Base-by-base conservation (phyloP, 140 eudicot species). In the Erigeron philadelphicus region DNA sequence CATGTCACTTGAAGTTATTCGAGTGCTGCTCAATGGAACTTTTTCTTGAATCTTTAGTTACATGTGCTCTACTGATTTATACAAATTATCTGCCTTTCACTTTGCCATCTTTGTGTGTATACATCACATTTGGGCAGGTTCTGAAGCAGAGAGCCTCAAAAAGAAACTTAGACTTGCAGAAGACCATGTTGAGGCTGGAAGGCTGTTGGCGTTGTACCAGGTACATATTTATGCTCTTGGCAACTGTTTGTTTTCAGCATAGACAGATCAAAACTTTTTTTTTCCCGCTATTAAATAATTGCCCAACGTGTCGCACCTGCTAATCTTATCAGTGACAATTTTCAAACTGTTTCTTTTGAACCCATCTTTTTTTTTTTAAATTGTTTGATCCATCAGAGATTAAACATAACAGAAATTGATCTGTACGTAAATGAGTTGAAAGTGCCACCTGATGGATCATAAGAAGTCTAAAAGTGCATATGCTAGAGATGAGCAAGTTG, bases 111-210 rank as follows among this genome's bases (percentile, higher is more conserved):
- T 15, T 7, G 15, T 52, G 58, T 9, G 15, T 11, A 15, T 52
- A 11, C 57, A 12, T 66, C n/a, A 68, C 53, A 62, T 21, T 52
- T 74, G 66, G 70, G 61, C 86, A 91, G 96, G 82, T 63, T 69
- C 70, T 72, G 82, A 88, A 77, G 78, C 70, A 55, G 88, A 75
- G 73, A 84, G 72, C 61, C 83, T 86, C 62, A 85, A 87, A 80
- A 76, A 70, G 75, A 81, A 87, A 64, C 84, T 86, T 52, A 80
- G 77, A 85, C 65, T 78, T 70, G 95, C 90, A 13, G 96, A 87
- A 83, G 94, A 87, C 75, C 98, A 89, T 82, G 82, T 93, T 81
- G 98, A 93, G 89, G 98, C 98, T 44, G 98, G 98, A 73, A 83
- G 98, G 75, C 83, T 93, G 47, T 85, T 93, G 89, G 45, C 85